Evolutionary conservation across 2,329 filamentous ascomycete genomes (phyloP).

Genomic region (Incumbomyces lentus): DNA sequence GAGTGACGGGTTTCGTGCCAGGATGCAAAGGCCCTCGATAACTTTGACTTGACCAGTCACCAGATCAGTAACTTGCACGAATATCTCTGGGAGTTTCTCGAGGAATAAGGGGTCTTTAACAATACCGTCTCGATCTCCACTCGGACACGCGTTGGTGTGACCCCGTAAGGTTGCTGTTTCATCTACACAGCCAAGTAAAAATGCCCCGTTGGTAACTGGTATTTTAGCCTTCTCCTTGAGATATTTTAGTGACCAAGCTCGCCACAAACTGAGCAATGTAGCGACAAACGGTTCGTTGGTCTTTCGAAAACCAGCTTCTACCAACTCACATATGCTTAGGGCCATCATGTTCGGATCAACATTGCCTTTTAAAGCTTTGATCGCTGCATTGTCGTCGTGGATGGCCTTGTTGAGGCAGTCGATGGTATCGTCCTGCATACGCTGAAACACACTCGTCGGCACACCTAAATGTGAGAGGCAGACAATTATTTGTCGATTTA

Average conservation of each 20-base stretch:
- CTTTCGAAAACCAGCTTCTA: constrained; percentile 68
- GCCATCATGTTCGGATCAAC: constrained; percentile 81
- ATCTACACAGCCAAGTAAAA: constrained; percentile 79
- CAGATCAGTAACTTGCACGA: constrained; percentile 64
- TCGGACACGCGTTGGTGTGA: constrained; percentile 46
- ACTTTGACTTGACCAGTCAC: constrained; percentile 49
- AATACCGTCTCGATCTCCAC: constrained; percentile 20
- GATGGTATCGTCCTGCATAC: constrained; percentile 61
- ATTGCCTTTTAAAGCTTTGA: constrained; percentile 59
- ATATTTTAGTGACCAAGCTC: constrained; percentile 76
- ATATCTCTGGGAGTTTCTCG: constrained; percentile 67
- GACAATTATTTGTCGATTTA: constrained; percentile 83
- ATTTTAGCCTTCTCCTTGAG: constrained; percentile 91
- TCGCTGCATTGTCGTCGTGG: constrained; percentile 51
- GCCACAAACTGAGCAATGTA: constrained; percentile 73
- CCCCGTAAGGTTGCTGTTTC: constrained; percentile 69
- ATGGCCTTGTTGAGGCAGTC: constrained; percentile 58
- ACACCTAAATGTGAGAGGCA: constrained; percentile 75
- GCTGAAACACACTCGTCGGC: constrained; percentile 55
- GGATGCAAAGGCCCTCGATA: constrained; percentile 65
- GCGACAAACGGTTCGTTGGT: constrained; percentile 68
- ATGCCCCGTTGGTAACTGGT: constrained; percentile 69
- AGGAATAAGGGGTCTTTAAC: constrained; percentile 28
- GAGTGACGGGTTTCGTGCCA: constrained; percentile 86
- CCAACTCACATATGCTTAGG: constrained; percentile 61